Conservation (phyloP, 2,329 filamentous ascomycete genomes). For the Falciphora oryzae region DNA sequence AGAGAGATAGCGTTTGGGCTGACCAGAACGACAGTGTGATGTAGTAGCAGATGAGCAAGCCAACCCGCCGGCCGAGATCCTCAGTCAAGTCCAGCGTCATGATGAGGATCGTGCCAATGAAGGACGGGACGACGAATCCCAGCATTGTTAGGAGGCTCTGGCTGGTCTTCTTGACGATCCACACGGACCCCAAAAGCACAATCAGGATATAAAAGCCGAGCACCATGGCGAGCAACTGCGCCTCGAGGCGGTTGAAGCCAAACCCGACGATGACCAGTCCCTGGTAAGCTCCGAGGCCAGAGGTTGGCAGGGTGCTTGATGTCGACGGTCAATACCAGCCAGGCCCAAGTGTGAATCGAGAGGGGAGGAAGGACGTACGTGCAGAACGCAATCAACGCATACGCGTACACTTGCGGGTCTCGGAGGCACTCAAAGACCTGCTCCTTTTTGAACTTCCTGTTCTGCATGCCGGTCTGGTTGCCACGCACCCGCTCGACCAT, state of each 20-base stretch:
- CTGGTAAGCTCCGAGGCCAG: slow-evolving; percentile 66
- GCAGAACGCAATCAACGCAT: slow-evolving; percentile 60
- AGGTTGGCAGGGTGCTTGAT: slow-evolving; percentile 57
- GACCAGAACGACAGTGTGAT: slow-evolving; percentile 73
- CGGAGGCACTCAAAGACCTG: slow-evolving; percentile 45
- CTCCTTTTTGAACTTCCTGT: slow-evolving; percentile 40
- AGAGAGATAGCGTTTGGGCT: slow-evolving; percentile 60
- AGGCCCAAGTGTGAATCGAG: no score
- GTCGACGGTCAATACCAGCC: neutral
- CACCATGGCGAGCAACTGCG: slow-evolving; percentile 70
- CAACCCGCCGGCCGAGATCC: slow-evolving; percentile 49
- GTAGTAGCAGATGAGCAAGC: slow-evolving; percentile 69
- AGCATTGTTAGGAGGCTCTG: slow-evolving; percentile 66
- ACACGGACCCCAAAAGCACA: slow-evolving; percentile 60
- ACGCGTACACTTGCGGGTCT: slow-evolving; percentile 63
- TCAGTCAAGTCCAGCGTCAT: slow-evolving; percentile 60
- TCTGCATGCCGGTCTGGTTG: slow-evolving; percentile 58
- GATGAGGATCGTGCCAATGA: slow-evolving; percentile 65
- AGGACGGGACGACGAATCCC: slow-evolving; percentile 61
- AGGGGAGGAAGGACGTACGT: slow-evolving; percentile 30
- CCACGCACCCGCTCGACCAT: slow-evolving; percentile 55
- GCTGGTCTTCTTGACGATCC: slow-evolving; percentile 60
- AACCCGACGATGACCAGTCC: slow-evolving; percentile 70
- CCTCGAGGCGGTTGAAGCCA: slow-evolving; percentile 59
- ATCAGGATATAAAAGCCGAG: slow-evolving; percentile 68